Evolutionary conservation across 2,329 filamentous ascomycete species (phyloP), one percentile per base, ranked within the genome.

Genomic region (Dactylellina sp.): DNA sequence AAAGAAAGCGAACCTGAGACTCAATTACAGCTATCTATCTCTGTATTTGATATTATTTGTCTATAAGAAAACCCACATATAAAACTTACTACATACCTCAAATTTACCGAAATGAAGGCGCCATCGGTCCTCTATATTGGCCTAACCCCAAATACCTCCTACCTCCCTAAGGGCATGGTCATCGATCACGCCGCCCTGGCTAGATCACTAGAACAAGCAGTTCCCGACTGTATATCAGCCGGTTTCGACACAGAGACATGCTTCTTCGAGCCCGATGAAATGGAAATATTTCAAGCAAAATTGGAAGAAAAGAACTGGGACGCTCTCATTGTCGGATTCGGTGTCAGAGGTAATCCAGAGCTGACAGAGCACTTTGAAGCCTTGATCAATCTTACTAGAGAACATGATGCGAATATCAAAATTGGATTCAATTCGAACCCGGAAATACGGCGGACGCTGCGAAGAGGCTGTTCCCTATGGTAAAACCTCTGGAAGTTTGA

Each of bases 81-180:
- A 40, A 40, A 11, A 52, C 32, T 16, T 9, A 52, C 2, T 28
- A 52, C 14, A 49, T n/a, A 52, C 11, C 28, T 52, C 20, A 7
- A n/a, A 52, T 20, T 24, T 16, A 61, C 4, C 40, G 52, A 44
- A 46, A 64, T 53, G 47, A 64, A 50, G 47, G 60, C 60, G 3
- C 60, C 60, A 32, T 64, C 47, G 16, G 55, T 64, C 49, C 60
- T 64, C 60, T 64, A 55, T 22, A 47, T 55, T 24, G 35, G 49
- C 5, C 47, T 64, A 12, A 42, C 60, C 14, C 14, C 60, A 9
- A 5, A 14, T 2, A 25, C 42, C 4, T 9, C 24, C n/a, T 18
- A 18, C 32, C 20, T 62, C 42, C 57, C 57, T 11, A 40, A 39
- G 7, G 14, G 11, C 28, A 24, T 24, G 7, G 5, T 18, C 1